A percentile compares a stretch with the other conserved stretches of the same genome.
Evolutionary conservation across 805 yeast species (phyloP).

Genomic region (Ogataea sp.): DNA sequence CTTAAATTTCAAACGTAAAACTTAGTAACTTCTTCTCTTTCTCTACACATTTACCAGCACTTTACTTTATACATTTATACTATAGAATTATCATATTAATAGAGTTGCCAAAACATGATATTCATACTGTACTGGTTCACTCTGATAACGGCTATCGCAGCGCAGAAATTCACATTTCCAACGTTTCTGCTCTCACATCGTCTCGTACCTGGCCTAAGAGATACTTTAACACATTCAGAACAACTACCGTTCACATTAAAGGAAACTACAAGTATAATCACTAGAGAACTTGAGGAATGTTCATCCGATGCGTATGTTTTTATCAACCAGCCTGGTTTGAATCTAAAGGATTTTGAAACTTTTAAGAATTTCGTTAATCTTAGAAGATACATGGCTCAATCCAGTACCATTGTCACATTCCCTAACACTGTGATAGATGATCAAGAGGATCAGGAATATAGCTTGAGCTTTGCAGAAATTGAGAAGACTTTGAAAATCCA

Average conservation of each 20-base stretch:
- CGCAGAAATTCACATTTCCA: constrained; percentile 12
- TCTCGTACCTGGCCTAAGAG: constrained; percentile 21
- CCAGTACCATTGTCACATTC: constrained; percentile 56
- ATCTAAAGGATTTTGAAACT: constrained; percentile 35
- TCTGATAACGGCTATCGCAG: neutral
- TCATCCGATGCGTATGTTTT: constrained; percentile 49
- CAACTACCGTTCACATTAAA: constrained; percentile 20
- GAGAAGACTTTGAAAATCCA: constrained; percentile 33
- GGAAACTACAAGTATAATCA: constrained; percentile 15
- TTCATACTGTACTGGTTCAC: neutral
- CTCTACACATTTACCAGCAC: too few relatives aligned
- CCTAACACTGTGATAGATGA: constrained; percentile 35
- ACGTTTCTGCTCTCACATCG: constrained; percentile 19
- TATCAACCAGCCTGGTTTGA: constrained; percentile 46
- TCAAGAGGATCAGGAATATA: constrained; percentile 26
- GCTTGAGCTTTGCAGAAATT: constrained; percentile 36
- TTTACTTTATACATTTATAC: too few relatives aligned
- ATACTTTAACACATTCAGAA: constrained; percentile 20
- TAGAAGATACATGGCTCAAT: constrained; percentile 39
- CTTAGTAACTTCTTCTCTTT: too few relatives aligned
- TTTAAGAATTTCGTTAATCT: constrained; percentile 38
- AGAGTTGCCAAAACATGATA: too few relatives aligned
- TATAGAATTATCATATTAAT: too few relatives aligned
- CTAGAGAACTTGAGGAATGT: constrained; percentile 29
- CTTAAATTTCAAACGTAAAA: too few relatives aligned